Base-by-base conservation (phyloP, 495 filamentous ascomycete species). In the Aspergillus hancockii region DNA sequence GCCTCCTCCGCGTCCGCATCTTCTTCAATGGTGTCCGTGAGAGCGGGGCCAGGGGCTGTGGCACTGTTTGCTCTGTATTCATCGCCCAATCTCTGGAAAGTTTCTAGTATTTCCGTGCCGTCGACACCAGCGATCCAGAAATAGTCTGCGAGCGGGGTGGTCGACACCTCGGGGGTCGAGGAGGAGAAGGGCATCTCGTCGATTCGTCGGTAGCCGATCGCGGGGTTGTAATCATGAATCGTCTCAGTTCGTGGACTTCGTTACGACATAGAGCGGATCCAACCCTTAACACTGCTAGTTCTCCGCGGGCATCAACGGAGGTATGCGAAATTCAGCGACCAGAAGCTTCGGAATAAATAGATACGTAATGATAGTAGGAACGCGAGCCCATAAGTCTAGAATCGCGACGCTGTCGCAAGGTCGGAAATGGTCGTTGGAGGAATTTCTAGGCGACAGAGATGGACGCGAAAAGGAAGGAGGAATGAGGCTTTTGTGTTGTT, bases 51-150 rank as follows among this genome's bases (percentile, higher is more conserved):
- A n/a, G 82, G 71, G 19, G 75, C 69, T 23, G 73, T 72, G 21
- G 76, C 74, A 51, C 69, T 68, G 63, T 73, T 77, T 23, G 70
- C 64, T 58, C 75, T 73, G 66, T 84, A 79, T 63, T 85, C 79
- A 59, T 87, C 83, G 32, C 83, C 82, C 56, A 73, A 57, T 52
- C 68, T 79, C 47, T 73, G 72, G 54, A 68, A 78, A 14, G 71
- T 76, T 3, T 79, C 75, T 50, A 80, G 67, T 53, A 84, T 72
- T 67, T 83, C 81, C 1, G 76, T 63, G 49, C 89, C 88, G 75
- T 92, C 91, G 67, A 96, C 85, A 72, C 94, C 94, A 63, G 90
- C 91, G 62, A 98, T 97, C 91, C 94, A 98, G 77, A 98, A 98
- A 78, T 95, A 97, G 74, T 98, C 94, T 70, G 94, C 94, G 60